phyloP scores from a whole-genome alignment of 192 early-diverging fungal species.

The Umbelopsis vinacea region DNA sequence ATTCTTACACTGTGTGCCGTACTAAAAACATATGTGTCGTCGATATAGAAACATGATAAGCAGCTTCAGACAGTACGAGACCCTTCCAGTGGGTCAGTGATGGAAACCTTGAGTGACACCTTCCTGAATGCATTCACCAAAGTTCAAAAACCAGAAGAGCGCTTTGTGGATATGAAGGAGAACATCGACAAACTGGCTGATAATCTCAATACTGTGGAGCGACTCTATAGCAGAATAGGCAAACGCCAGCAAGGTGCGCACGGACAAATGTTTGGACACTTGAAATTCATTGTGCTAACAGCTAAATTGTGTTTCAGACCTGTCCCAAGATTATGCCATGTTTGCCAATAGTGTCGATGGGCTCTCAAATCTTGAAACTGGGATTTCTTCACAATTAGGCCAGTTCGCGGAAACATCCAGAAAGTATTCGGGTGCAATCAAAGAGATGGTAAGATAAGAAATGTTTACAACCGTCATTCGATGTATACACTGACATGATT shows the following conservation, averaged over 20 bases:
- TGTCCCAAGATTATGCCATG: slow-evolving; percentile 79
- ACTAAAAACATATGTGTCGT: slow-evolving; percentile 27
- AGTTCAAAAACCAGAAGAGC: slow-evolving; percentile 86
- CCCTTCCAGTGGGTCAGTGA: slow-evolving; percentile 55
- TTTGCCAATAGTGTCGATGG: slow-evolving; percentile 79
- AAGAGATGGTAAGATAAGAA: slow-evolving; percentile 60
- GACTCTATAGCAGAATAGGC: slow-evolving; percentile 73
- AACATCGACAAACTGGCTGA: slow-evolving; percentile 83
- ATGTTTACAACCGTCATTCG: not conserved
- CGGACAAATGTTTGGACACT: not conserved
- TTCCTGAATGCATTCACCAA: slow-evolving; percentile 90
- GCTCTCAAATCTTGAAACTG: slow-evolving; percentile 84
- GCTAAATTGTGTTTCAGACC: slow-evolving; percentile 50
- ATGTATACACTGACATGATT: not conserved
- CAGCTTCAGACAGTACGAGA: slow-evolving; percentile 43
- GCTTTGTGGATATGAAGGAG: slow-evolving; percentile 84
- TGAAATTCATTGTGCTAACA: not conserved
- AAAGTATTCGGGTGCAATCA: slow-evolving; percentile 67
- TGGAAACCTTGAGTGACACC: slow-evolving; percentile 85
- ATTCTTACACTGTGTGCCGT: too few relatives aligned
- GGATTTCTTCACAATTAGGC: slow-evolving; percentile 75
- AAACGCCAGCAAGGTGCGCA: slow-evolving; percentile 70
- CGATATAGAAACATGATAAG: slow-evolving; percentile 56
- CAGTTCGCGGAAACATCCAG: slow-evolving; percentile 77
- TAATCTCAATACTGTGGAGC: slow-evolving; percentile 86